Conservation (phyloP, 139 green algal genomes). For the Auxenochlorella pyrenoidosa region DNA sequence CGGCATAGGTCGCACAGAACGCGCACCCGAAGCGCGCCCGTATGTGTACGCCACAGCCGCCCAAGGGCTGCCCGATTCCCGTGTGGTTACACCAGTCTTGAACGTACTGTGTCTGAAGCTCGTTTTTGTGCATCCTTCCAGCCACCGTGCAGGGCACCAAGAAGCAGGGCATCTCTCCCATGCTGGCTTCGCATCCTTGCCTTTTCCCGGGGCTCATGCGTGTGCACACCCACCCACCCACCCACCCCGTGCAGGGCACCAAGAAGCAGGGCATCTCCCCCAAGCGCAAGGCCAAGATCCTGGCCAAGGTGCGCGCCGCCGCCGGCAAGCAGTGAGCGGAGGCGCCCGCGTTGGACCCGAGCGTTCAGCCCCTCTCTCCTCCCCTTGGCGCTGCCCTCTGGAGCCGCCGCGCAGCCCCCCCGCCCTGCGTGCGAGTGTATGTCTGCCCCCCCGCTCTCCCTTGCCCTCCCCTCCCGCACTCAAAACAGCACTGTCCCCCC, state of each 20-base stretch:
- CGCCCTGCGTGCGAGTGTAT: neutral
- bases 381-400: neutral
- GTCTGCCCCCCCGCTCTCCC: neutral
- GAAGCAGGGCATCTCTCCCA: conserved; percentile 58
- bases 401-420: neutral
- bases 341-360: neutral
- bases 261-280: conserved; percentile 59
- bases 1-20: too few relatives aligned
- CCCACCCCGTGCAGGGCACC: conserved; percentile 69
- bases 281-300: conserved; percentile 60
- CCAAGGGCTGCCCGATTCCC: too few relatives aligned
- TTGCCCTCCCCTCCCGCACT: neutral
- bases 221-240: neutral
- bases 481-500: neutral
- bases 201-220: too few relatives aligned
- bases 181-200: too few relatives aligned
- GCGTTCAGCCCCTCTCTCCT: neutral
- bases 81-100: too few relatives aligned
- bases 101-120: too few relatives aligned
- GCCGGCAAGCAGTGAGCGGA: neutral
- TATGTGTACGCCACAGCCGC: too few relatives aligned
- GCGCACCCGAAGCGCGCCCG: too few relatives aligned
- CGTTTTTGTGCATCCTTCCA: too few relatives aligned
- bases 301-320: conserved; percentile 31
- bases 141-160: conserved; percentile 69